A percentile compares a stretch with the other conserved stretches of the same genome.
Conservation (phyloP, 2,329 filamentous ascomycete species). For the Aspergillus fumigatiaffinis region DNA sequence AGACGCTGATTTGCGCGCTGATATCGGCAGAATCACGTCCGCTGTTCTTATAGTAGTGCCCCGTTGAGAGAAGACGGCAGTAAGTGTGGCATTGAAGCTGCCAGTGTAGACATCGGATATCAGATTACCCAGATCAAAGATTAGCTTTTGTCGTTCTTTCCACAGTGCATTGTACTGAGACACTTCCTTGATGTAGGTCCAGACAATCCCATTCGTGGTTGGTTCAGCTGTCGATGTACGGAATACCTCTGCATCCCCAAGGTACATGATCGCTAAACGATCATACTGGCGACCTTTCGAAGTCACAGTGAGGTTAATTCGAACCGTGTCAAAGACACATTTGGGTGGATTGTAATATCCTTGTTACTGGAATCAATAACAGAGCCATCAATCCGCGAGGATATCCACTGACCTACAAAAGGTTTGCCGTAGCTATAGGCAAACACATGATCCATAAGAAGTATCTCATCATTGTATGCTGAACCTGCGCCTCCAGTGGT, state of each 20-base stretch:
- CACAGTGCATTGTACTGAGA: conserved; percentile 67
- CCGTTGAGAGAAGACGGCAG: conserved; percentile 65
- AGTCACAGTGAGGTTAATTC: conserved; percentile 71
- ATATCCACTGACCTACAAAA: conserved; percentile 59
- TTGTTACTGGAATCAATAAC: not conserved
- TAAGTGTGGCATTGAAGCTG: conserved; percentile 68
- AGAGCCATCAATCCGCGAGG: not conserved
- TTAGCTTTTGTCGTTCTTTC: conserved; percentile 65
- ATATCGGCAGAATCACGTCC: conserved; percentile 64
- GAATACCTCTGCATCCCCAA: conserved; percentile 76
- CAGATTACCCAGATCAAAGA: conserved; percentile 75
- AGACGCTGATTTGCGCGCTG: conserved; percentile 25
- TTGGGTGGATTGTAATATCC: conserved; percentile 62
- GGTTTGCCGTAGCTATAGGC: conserved; percentile 69
- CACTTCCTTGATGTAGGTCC: conserved; percentile 77
- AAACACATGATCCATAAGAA: conserved; percentile 70
- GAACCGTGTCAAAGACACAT: conserved; percentile 69
- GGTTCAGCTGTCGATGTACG: conserved; percentile 80
- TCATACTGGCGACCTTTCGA: conserved; percentile 73
- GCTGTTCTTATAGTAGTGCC: conserved; percentile 45
- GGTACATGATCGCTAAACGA: conserved; percentile 69
- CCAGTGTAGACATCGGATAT: conserved; percentile 69
- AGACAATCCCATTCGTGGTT: conserved; percentile 64
- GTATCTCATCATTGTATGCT: conserved; percentile 34
- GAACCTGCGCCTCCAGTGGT: conserved; percentile 38